phyloP scores from a whole-genome alignment of 164 flowering plant species.

The Macadamia integrifolia region DNA sequence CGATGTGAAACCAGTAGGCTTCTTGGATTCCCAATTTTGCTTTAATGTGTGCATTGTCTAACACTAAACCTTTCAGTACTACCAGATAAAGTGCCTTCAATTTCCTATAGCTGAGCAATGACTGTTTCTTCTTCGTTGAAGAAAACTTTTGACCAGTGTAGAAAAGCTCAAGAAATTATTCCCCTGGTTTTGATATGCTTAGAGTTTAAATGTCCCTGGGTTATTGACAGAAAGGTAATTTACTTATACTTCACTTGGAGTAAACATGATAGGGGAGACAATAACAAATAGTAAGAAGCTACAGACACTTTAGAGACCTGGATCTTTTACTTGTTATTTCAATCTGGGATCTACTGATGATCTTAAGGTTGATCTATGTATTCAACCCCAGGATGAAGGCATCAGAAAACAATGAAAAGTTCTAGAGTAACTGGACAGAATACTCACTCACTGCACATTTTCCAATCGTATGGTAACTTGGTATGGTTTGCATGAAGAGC shows the following conservation, averaged over 20 bases:
- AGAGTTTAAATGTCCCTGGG: background rate
- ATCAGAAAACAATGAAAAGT: background rate
- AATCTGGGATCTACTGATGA: background rate
- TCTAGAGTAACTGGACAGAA: background rate
- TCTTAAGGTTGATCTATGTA: background rate
- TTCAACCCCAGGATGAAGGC: background rate
- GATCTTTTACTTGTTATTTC: background rate
- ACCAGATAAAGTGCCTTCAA: background rate
- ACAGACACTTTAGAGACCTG: background rate
- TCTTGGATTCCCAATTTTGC: background rate
- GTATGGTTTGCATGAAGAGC: constrained; percentile 96
- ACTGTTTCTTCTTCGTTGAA: background rate
- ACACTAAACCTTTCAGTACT: background rate
- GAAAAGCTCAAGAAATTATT: background rate
- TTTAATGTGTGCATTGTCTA: background rate
- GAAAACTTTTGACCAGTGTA: background rate
- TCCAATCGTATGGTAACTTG: constrained; percentile 65
- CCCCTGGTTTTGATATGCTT: background rate
- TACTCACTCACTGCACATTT: constrained; percentile 84
- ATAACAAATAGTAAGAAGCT: background rate
- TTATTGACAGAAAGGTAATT: background rate
- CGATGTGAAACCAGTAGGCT: background rate
- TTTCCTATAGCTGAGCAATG: background rate
- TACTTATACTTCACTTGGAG: no score
- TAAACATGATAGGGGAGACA: background rate